Base-by-base conservation (phyloP, 495 filamentous ascomycete species). In the Sordaria brevicollis region DNA sequence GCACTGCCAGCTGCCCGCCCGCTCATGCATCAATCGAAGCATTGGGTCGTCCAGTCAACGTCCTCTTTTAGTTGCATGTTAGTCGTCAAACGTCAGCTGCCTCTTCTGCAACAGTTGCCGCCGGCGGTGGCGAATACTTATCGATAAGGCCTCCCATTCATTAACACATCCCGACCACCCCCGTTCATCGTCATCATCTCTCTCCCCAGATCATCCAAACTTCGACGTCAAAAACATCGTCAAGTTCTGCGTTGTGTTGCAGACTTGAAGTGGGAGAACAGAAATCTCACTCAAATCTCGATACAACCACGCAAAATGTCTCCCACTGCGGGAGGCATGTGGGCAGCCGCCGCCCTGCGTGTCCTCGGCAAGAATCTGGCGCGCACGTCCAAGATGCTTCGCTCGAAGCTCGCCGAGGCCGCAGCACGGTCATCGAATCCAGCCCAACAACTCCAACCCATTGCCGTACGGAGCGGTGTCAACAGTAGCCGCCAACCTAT, bases 261-360 rank as follows among this genome's bases (percentile, higher is more conserved):
- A 31, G 25, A 62, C 13, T 17, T 62, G 25, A 17, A 17, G 49
- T 31, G 13, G 25, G 49, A 62, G 25, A 15, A 62, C 49, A 13
- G 5, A 62, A 62, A 62, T 31, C 25, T 62, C 13, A 62, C 49
- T 17, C 25, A 9, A n/a, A 62, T 17, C 49, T 31, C 49, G 49
- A 62, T 62, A 66, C 38, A 65, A 49, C 17, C 62, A 66, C 72
- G 73, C 75, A 83, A 71, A 71, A 93, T 93, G 91, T 84, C 90
- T 81, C 84, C 88, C 74, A 66, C 74, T 71, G 49, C 15, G 49
- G 89, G 89, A 81, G 89, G 89, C 81, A 84, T 92, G 75, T 86
- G 89, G 86, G 88, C 90, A 71, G 87, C 90, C 71, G 88, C 90
- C 73, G 83, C 90, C 72, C 81, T 91, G 84, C 89, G 88, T 81